A percentile compares a stretch with the other conserved stretches of the same genome.
Evolutionary conservation across 306 rosid species (phyloP).

Genomic region (Alnus glutinosa): DNA sequence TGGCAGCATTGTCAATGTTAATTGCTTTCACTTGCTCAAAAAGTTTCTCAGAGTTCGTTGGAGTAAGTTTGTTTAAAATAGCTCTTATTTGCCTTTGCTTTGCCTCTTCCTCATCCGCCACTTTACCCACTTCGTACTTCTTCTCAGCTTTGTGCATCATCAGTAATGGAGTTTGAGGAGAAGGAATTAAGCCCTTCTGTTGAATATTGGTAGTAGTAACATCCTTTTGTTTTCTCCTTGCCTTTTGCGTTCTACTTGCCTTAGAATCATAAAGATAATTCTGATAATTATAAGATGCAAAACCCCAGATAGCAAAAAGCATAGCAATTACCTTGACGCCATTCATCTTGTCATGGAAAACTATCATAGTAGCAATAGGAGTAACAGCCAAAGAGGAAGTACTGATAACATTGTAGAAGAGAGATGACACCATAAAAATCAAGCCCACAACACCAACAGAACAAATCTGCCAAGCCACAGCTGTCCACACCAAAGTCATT

Average conservation of each 20-base stretch:
- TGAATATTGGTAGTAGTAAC: slow-evolving; percentile 35
- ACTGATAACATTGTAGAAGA: slow-evolving; percentile 88
- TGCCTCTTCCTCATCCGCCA: too few species aligned
- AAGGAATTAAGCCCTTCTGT: slow-evolving; percentile 80
- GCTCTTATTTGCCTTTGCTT: slow-evolving; percentile 50
- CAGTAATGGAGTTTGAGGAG: slow-evolving; percentile 64
- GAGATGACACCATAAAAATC: slow-evolving; percentile 79
- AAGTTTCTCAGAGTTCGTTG: slow-evolving; percentile 89
- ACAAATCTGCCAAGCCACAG: slow-evolving; percentile 28
- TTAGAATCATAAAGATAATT: too few species aligned
- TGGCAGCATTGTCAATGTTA: slow-evolving; percentile 56
- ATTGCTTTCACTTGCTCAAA: slow-evolving; percentile 96
- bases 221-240: too few species aligned
- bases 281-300: slow-evolving; percentile 60
- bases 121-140: too few species aligned
- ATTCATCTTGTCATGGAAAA: slow-evolving; percentile 80
- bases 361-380: slow-evolving; percentile 72
- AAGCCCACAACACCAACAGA: slow-evolving; percentile 89
- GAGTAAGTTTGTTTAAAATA: slow-evolving; percentile 85
- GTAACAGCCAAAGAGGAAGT: slow-evolving; percentile 84
- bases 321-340: slow-evolving; percentile 78
- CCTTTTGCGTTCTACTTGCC: too few species aligned
- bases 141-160: too few species aligned
- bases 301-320: slow-evolving; percentile 88
- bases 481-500: too few species aligned